A percentile compares a stretch with the other conserved stretches of the same genome.
Evolutionary conservation across 441 rosid genomes (phyloP).

Genomic region (Adansonia madagascariensis): DNA sequence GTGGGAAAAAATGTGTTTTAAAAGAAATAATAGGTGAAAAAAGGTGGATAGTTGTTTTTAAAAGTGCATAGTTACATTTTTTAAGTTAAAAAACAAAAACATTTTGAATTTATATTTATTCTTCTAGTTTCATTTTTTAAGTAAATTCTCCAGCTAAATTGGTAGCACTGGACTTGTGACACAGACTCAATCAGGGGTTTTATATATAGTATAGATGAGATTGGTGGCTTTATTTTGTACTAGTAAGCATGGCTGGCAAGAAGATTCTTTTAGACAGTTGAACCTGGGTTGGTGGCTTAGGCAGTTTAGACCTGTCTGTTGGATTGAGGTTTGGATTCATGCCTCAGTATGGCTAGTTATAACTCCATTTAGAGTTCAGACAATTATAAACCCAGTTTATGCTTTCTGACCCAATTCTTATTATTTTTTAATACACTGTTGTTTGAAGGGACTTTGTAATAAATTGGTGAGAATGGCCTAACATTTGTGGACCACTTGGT

Average conservation of each 20-base stretch:
- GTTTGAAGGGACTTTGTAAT: conserved; percentile 14
- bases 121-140: background rate
- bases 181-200: background rate
- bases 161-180: background rate
- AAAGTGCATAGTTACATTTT: background rate
- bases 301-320: background rate
- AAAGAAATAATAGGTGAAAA: conserved; percentile 1
- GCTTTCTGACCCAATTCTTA: background rate
- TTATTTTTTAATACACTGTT: conserved; percentile 1
- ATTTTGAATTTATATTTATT: conserved; percentile 11
- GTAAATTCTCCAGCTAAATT: background rate
- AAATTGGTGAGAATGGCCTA: conserved; percentile 14
- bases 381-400: conserved; percentile 12
- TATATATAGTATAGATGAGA: conserved; percentile 12
- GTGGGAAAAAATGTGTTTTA: background rate
- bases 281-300: background rate
- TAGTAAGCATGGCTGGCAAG: background rate
- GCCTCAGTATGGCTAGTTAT: background rate
- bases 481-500: conserved; percentile 11
- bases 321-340: background rate
- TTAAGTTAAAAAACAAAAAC: background rate
- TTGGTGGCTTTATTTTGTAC: background rate
- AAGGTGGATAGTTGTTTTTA: background rate
- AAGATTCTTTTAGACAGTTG: background rate
- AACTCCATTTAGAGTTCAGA: background rate